These are phyloP conservation scores for Melanomma pulvis-pyrius DNA, from an alignment of 495 filamentous ascomycete species.

Conservation along the genomic window DNA sequence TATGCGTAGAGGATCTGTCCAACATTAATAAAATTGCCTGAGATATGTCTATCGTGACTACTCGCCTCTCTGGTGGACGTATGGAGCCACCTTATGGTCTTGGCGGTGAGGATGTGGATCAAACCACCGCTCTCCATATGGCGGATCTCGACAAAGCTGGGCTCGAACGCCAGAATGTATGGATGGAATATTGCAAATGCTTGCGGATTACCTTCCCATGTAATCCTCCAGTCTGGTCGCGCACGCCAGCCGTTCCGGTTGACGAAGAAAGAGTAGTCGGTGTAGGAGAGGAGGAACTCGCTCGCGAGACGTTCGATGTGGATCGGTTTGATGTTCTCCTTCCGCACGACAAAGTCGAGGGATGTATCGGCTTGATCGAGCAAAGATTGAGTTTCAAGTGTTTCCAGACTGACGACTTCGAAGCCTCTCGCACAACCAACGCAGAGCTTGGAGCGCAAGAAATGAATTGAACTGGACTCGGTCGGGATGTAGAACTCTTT, in stretches of 20 bases:
- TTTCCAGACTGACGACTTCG: conserved; percentile 95
- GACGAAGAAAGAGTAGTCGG: conserved; percentile 98
- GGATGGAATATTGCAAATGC: conserved; percentile 91
- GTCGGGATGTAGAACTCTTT: conserved; percentile 99
- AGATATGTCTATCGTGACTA: neutral
- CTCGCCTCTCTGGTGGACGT: conserved; percentile 92
- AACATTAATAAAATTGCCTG: conserved; percentile 25
- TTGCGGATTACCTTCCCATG: conserved; percentile 92
- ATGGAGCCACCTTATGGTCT: conserved; percentile 96
- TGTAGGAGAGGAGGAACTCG: conserved; percentile 97
- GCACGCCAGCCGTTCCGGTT: conserved; percentile 98
- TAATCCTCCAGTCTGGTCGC: conserved; percentile 92
- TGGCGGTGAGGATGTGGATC: conserved; percentile 92
- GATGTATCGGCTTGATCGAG: conserved; percentile 98
- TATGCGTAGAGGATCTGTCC: conserved; percentile 89
- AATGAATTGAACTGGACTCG: conserved; percentile 95
- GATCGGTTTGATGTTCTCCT: conserved; percentile 93
- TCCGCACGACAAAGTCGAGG: conserved; percentile 90
- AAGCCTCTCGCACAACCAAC: conserved; percentile 95
- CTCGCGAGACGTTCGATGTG: conserved; percentile 95
- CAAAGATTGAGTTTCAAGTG: conserved; percentile 93
- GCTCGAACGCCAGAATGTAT: conserved; percentile 96
- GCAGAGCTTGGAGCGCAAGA: conserved; percentile 93
- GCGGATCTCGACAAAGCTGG: conserved; percentile 97
- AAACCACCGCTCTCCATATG: conserved; percentile 87